phyloP scores from a whole-genome alignment of 208 protist species.

The Wallacemonas sp. region DNA sequence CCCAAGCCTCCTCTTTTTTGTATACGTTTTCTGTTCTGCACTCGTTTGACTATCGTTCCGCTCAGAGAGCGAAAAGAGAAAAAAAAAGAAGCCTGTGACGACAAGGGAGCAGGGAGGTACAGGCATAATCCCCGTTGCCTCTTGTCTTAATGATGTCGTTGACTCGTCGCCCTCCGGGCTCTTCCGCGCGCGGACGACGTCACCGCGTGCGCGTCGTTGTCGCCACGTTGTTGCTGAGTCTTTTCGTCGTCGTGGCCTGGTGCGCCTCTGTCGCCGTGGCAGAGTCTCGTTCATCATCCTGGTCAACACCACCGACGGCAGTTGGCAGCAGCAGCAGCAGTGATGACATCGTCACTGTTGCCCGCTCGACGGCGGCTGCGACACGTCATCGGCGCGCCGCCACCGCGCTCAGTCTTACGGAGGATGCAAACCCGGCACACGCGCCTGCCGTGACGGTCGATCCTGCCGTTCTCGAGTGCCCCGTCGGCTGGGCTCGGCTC shows the following conservation, averaged over 20 bases:
- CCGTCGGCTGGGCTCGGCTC: constrained; percentile 14
- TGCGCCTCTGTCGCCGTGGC: not conserved
- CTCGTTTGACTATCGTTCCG: too few species aligned
- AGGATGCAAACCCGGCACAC: not conserved
- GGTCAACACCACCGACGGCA: constrained; percentile 8
- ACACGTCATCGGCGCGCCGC: constrained; percentile 8
- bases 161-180: not conserved
- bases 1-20: too few species aligned
- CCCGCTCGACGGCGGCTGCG: not conserved
- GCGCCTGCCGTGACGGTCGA: not conserved
- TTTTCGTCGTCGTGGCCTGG: not conserved
- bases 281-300: not conserved
- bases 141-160: not conserved
- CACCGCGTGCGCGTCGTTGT: not conserved
- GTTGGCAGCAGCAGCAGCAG: not conserved
- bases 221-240: not conserved
- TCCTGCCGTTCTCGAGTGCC: not conserved
- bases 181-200: not conserved
- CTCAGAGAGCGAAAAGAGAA: too few species aligned
- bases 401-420: not conserved
- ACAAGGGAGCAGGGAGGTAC: too few species aligned
- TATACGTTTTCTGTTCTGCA: too few species aligned
- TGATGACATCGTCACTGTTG: not conserved
- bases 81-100: too few species aligned
- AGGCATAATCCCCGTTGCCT: not conserved